Base-by-base conservation (phyloP, 202 grass and related monocot species). In the Cymbopogon flexuosus region DNA sequence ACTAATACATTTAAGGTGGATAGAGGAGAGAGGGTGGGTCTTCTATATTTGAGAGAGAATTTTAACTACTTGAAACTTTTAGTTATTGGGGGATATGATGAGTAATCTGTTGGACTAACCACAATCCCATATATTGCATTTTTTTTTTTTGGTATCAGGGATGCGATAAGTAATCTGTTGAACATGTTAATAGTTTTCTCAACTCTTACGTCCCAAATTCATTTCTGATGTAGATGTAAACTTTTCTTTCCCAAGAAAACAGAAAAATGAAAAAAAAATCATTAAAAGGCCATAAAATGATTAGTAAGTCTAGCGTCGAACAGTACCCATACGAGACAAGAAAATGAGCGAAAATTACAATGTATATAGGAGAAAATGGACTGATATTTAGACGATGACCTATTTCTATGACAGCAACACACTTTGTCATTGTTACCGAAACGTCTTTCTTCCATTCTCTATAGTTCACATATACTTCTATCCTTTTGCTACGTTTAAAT, bases 341-440 rank as follows among this genome's bases (percentile, higher is more conserved):
- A 78, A 62, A 82, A 78, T 66, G 83, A 73, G 73, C 54, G 78
- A 54, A 82, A 60, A 35, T 51, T 68, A 69, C 79, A 29, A 78
- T 30, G 77, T 8, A 58, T 18, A 3, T 14, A 71, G n/a, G 42
- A 71, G 18, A 42, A 9, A 68, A 68, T 85, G 82, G 87, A 82
- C 66, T 59, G 11, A 3, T 19, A 76, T 41, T 2, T 46, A 60
- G 47, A 68, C 59, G 59, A 72, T 5, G 22, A 30, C 4, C 37
- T 52, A 68, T 78, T 68, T 82, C 73, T n/a, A 12, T 36, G 73
- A 84, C 29, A 68, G 72, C 71, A 69, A 76, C 45, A 23, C 52
- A 4, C 41, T 46, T 74, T 74, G 67, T n/a, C 62, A 68, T 68
- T 69, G 9, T 73, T 83, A 68, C 61, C 35, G 52, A 77, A 23